Percentiles rank a stretch among this genome's conserved stretches.
Conservation (phyloP, 2,329 filamentous ascomycete species). For the Aspergillus phoenicis region DNA sequence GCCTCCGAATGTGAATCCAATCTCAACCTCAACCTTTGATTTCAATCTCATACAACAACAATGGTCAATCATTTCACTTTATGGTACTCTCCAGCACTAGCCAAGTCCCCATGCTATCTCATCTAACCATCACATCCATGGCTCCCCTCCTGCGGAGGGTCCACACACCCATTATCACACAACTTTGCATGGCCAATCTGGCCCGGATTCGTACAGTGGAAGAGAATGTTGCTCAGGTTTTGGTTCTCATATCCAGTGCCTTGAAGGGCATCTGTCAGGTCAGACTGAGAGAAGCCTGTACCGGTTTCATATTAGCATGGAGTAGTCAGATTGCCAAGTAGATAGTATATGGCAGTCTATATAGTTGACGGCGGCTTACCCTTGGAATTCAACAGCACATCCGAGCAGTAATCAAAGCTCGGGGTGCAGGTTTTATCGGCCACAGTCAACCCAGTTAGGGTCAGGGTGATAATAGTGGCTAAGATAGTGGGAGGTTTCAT, state of each 20-base stretch:
- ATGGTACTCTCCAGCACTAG: no score
- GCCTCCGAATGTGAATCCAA: no score
- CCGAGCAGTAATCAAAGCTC: slow-evolving; percentile 40
- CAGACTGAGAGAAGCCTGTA: slow-evolving; percentile 32
- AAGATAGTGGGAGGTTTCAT: slow-evolving; percentile 32
- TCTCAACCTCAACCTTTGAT: no score
- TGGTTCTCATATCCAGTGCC: slow-evolving; percentile 31
- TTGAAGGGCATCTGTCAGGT: slow-evolving; percentile 31
- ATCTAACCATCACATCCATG: slow-evolving; percentile 21
- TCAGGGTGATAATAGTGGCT: slow-evolving; percentile 23
- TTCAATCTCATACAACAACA: not conserved
- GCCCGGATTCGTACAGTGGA: slow-evolving; percentile 40
- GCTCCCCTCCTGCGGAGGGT: slow-evolving; percentile 32
- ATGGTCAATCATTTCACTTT: no score
- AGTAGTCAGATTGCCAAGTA: not conserved
- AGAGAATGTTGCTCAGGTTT: slow-evolving; percentile 33
- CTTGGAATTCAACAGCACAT: slow-evolving; percentile 31
- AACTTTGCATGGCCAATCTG: slow-evolving; percentile 36
- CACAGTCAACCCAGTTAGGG: slow-evolving; percentile 15
- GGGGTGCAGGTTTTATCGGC: slow-evolving; percentile 37
- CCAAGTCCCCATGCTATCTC: not conserved
- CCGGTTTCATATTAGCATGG: not conserved
- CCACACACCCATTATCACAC: slow-evolving; percentile 32
- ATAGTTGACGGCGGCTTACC: slow-evolving; percentile 22
- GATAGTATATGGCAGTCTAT: not conserved